phyloP scores from a whole-genome alignment of 352 stramenopile genomes.

The Hyaloperonospora arabidopsidis region DNA sequence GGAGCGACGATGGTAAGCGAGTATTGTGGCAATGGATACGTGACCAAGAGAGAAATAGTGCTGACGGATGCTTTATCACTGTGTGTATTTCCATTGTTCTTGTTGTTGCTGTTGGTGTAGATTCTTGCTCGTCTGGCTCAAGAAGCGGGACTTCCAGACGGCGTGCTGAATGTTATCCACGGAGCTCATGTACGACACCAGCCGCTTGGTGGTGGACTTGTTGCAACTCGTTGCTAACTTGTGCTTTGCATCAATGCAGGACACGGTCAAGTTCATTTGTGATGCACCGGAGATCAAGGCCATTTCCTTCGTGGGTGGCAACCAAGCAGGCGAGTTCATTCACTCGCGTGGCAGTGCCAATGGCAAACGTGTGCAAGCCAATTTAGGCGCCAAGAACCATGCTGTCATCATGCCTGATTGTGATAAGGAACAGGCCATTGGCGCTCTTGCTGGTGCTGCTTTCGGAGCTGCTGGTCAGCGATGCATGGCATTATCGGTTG shows the following conservation, averaged over 20 bases:
- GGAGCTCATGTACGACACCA: slow-evolving; percentile 48
- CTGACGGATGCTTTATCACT: no score
- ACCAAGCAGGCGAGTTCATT: slow-evolving; percentile 92
- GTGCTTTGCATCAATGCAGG: slow-evolving; percentile 22
- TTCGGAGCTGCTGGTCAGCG: slow-evolving; percentile 96
- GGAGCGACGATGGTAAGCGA: slow-evolving; percentile 66
- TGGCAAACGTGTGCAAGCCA: slow-evolving; percentile 93
- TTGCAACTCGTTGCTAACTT: slow-evolving; percentile 6
- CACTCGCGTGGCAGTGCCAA: slow-evolving; percentile 78
- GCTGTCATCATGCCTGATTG: slow-evolving; percentile 92
- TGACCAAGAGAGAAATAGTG: no score
- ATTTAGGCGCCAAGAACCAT: slow-evolving; percentile 98
- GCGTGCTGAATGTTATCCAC: slow-evolving; percentile 94
- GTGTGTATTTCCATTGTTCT: neutral
- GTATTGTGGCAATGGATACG: neutral
- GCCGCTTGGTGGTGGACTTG: neutral
- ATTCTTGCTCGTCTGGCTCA: slow-evolving; percentile 89
- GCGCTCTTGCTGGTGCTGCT: slow-evolving; percentile 84
- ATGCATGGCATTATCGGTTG: slow-evolving; percentile 96
- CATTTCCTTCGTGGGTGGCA: slow-evolving; percentile 95
- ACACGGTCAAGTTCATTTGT: slow-evolving; percentile 94
- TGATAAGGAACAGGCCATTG: slow-evolving; percentile 85
- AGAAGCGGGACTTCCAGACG: slow-evolving; percentile 89
- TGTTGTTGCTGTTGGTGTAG: slow-evolving; percentile 14
- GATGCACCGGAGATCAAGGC: slow-evolving; percentile 90